Evolutionary conservation across 331 rosid species (phyloP).

Genomic region (Quercus lobata): DNA sequence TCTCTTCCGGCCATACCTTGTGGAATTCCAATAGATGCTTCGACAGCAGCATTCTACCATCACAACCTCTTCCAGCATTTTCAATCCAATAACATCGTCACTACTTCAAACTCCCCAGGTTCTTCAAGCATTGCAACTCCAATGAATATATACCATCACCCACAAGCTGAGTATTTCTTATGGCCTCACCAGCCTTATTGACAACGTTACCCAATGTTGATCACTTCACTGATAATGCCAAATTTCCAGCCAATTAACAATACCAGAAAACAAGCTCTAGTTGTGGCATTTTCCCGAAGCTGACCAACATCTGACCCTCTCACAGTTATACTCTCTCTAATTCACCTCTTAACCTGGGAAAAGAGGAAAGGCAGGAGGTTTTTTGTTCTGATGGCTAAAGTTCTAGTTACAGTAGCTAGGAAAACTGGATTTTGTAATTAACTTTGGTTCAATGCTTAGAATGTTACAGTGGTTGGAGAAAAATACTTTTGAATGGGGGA

Average conservation of each 20-base stretch:
- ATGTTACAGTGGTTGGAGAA: constrained; percentile 6
- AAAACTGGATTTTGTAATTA: constrained; percentile 51
- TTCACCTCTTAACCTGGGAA: constrained; percentile 34
- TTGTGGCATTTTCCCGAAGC: constrained; percentile 29
- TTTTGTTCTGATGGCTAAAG: constrained; percentile 37
- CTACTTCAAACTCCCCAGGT: constrained; percentile 28
- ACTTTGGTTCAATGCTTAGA: constrained; percentile 10
- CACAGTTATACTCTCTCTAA: constrained; percentile 16
- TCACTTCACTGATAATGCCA: constrained; percentile 20
- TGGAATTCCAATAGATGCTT: constrained; percentile 62
- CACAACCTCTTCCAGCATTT: constrained; percentile 65
- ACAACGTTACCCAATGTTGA: constrained; percentile 10
- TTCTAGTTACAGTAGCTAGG: constrained; percentile 23
- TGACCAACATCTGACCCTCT: constrained; percentile 46
- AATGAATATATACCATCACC: constrained; percentile 31
- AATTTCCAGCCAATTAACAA: constrained; percentile 40
- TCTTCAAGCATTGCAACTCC: constrained; percentile 24
- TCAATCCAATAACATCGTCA: constrained; percentile 33
- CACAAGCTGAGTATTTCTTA: constrained; percentile 60
- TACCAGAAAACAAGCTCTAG: constrained; percentile 28
- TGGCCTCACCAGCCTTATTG: constrained; percentile 86
- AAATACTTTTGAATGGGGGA: constrained; percentile 26
- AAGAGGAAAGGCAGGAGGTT: constrained; percentile 39
- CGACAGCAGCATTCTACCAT: constrained; percentile 55
- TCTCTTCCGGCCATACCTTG: constrained; percentile 53